phyloP scores from a whole-genome alignment of 441 rosid genomes.

The Metrosideros polymorpha region DNA sequence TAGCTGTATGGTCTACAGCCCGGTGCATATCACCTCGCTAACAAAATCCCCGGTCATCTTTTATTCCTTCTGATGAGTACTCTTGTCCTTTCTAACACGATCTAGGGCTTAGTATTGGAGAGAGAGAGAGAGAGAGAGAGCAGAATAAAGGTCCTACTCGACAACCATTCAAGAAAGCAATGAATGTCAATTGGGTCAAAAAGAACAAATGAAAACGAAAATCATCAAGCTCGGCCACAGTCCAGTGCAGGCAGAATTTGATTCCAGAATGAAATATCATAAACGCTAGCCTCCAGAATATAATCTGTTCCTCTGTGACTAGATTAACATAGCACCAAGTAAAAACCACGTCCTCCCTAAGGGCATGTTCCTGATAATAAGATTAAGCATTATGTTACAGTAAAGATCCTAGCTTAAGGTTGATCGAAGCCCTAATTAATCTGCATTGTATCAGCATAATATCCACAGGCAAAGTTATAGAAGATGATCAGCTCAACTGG shows the following conservation, averaged over 20 bases:
- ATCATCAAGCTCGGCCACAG: not conserved
- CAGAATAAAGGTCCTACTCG: not conserved
- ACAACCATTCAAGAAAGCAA: not conserved
- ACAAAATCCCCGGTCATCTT: not conserved
- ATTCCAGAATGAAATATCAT: not conserved
- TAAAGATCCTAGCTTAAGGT: not conserved
- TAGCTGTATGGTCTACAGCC: not conserved
- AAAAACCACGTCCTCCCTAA: not conserved
- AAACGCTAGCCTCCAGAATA: not conserved
- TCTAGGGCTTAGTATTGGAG: not conserved
- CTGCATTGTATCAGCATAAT: not conserved
- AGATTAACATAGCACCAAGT: not conserved
- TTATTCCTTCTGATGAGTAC: not conserved
- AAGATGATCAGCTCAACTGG: not conserved
- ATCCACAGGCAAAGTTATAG: not conserved
- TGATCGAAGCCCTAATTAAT: not conserved
- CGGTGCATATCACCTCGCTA: not conserved
- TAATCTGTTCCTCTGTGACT: not conserved
- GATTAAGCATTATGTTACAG: not conserved
- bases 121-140: not conserved
- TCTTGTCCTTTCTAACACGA: not conserved
- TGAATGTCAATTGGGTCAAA: not conserved
- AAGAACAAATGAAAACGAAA: not conserved
- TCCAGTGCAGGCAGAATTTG: not conserved
- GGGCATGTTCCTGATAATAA: not conserved